These are phyloP conservation scores for Bothriochloa decipiens DNA, from an alignment of 176 grass and related monocot species.

Conservation along the genomic window DNA sequence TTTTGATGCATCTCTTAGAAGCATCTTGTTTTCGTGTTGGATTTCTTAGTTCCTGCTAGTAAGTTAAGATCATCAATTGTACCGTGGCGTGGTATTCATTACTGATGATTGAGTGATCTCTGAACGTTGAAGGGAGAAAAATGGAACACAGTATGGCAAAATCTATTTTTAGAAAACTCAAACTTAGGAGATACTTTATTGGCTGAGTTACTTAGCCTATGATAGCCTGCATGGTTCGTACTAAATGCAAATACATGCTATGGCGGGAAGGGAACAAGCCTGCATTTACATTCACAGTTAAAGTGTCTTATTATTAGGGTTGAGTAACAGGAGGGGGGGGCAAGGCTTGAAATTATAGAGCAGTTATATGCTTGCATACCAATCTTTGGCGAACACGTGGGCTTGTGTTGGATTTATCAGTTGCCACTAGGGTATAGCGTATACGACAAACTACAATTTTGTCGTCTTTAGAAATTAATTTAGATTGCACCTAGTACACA, in stretches of 20 bases:
- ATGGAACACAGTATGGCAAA: neutral
- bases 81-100: neutral
- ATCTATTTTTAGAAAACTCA: constrained; percentile 5
- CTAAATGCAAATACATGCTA: neutral
- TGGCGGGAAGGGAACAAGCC: constrained; percentile 4
- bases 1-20: constrained; percentile 7
- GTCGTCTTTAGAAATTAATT: constrained; percentile 16
- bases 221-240: neutral
- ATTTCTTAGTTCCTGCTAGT: neutral
- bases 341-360: neutral
- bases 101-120: neutral
- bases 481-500: neutral
- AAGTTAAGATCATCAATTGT: constrained; percentile 6
- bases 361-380: neutral
- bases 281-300: neutral
- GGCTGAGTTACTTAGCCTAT: neutral
- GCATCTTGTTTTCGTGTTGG: neutral
- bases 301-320: neutral
- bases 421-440: constrained; percentile 11
- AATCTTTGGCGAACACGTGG: constrained; percentile 15
- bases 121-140: neutral
- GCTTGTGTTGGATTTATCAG: constrained; percentile 13
- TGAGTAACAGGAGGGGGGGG: neutral
- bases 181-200: neutral
- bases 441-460: constrained; percentile 11